A percentile compares a stretch with the other conserved stretches of the same genome.
phyloP scores from a whole-genome alignment of 1,139 yeast genomes.

The Candida albicans region DNA sequence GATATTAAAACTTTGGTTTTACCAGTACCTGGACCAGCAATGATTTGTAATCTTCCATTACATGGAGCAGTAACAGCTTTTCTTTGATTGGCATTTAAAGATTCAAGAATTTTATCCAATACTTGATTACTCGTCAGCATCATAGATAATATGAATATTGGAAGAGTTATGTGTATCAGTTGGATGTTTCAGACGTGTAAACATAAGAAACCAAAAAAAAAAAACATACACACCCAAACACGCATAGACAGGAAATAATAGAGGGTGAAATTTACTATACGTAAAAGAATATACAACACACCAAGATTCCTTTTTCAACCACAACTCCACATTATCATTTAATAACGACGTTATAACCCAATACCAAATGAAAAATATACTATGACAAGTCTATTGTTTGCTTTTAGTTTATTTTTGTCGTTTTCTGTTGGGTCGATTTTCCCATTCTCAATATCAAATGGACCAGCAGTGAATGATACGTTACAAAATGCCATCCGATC shows the following conservation, averaged over 20 bases:
- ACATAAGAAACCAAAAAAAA: no score
- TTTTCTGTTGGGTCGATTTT: background rate
- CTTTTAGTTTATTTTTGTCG: background rate
- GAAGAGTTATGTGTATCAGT: no score
- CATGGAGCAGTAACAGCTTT: conserved; percentile 60
- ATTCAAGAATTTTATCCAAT: conserved; percentile 3
- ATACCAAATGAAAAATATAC: no score
- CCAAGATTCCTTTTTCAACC: no score
- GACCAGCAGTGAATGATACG: conserved; percentile 8
- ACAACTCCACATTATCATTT: no score
- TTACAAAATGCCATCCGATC: conserved; percentile 47
- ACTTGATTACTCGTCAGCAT: background rate
- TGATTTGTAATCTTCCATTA: conserved; percentile 61
- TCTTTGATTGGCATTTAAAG: conserved; percentile 57
- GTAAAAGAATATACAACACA: no score
- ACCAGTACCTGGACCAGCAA: conserved; percentile 93
- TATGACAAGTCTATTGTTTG: background rate
- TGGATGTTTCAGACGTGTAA: no score
- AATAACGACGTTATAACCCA: no score
- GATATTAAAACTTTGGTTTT: conserved; percentile 81
- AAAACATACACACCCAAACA: no score
- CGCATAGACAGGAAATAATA: no score
- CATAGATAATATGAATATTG: background rate
- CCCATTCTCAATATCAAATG: conserved; percentile 1
- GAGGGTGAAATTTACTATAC: no score